Conservation (phyloP, 2,329 filamentous ascomycete species). For the Fusarium subtropicale region DNA sequence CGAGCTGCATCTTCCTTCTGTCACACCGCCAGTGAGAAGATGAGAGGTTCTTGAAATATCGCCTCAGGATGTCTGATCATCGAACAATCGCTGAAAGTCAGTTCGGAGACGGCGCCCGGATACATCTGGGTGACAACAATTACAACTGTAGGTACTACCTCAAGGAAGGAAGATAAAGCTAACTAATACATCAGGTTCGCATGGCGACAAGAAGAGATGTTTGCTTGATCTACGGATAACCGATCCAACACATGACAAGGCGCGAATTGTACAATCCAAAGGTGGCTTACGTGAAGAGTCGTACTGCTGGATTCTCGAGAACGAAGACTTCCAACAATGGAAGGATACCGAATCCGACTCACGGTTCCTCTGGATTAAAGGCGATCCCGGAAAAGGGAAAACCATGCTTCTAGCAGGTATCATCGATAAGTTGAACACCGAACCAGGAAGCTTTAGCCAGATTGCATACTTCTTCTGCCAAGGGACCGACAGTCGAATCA, state of each 20-base stretch:
- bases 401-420: conserved; percentile 54
- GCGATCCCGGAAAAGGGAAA: conserved; percentile 57
- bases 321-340: conserved; percentile 40
- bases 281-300: conserved; percentile 50
- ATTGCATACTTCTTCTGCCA: conserved; percentile 58
- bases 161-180: fast-evolving
- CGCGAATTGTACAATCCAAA: conserved; percentile 51
- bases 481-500: conserved; percentile 52
- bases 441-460: neutral
- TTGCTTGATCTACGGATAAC: conserved; percentile 46
- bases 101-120: neutral
- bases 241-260: conserved; percentile 52
- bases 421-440: conserved; percentile 36
- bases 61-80: fast-evolving
- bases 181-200: neutral
- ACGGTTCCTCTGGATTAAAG: conserved; percentile 54
- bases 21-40: neutral
- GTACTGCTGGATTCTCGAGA: conserved; percentile 53
- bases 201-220: conserved; percentile 1
- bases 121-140: neutral
- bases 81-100: neutral
- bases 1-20: neutral
- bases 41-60: neutral
- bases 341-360: neutral
- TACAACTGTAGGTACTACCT: neutral